A percentile compares a stretch with the other conserved stretches of the same genome.
phyloP scores from a whole-genome alignment of 2,329 filamentous ascomycete genomes.

The Achaetomium macrosporum region DNA sequence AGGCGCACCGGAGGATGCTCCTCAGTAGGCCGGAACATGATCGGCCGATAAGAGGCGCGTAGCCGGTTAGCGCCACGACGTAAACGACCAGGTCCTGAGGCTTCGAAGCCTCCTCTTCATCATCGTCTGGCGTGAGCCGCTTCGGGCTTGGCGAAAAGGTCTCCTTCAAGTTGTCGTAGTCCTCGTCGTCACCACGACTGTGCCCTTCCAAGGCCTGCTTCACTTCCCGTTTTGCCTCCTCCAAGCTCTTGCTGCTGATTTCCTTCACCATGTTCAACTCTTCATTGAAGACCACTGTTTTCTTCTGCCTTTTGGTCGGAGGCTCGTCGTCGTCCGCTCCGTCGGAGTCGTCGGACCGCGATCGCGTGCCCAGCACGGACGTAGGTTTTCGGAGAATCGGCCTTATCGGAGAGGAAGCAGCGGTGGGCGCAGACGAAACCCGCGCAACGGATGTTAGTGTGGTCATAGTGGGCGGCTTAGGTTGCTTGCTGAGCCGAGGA shows the following conservation, averaged over 20 bases:
- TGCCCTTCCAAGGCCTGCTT: slow-evolving; percentile 52
- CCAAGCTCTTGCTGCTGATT: slow-evolving; percentile 46
- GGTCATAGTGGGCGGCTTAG: slow-evolving; percentile 25
- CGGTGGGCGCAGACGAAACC: slow-evolving; percentile 1
- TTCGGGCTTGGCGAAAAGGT: slow-evolving; percentile 48
- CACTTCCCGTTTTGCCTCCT: slow-evolving; percentile 51
- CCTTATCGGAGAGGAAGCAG: slow-evolving; percentile 39
- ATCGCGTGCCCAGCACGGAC: slow-evolving; percentile 38
- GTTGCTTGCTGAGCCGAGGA: neutral
- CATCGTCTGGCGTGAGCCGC: slow-evolving; percentile 28
- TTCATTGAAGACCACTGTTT: slow-evolving; percentile 52
- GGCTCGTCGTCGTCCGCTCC: slow-evolving; percentile 36
- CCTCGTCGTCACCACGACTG: slow-evolving; percentile 50
- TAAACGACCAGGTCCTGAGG: slow-evolving; percentile 55
- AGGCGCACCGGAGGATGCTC: slow-evolving; percentile 54
- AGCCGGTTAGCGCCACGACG: slow-evolving; percentile 57
- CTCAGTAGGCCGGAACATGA: slow-evolving; percentile 54
- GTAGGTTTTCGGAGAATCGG: slow-evolving; percentile 47
- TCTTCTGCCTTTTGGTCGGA: slow-evolving; percentile 49
- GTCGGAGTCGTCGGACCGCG: slow-evolving; percentile 37
- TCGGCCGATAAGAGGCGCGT: slow-evolving; percentile 54
- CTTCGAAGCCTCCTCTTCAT: slow-evolving; percentile 39
- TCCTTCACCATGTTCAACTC: slow-evolving; percentile 52
- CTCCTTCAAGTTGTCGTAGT: slow-evolving; percentile 56
- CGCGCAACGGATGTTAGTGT: slow-evolving; percentile 32